These are phyloP conservation scores for Yarrowia galli DNA, from an alignment of 1,139 yeast genomes.

Conservation along the genomic window DNA sequence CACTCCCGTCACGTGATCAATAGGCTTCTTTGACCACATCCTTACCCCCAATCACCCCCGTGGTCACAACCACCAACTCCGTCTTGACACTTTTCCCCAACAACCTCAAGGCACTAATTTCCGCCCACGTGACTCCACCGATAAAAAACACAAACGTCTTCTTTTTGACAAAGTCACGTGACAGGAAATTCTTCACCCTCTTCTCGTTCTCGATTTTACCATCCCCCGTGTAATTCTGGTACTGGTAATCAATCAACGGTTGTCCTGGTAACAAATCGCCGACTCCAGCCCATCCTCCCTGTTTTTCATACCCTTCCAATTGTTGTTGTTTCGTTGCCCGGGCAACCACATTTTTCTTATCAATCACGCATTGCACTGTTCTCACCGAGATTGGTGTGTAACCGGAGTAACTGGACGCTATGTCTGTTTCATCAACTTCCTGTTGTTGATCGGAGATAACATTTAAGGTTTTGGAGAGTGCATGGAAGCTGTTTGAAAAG, in stretches of 20 bases:
- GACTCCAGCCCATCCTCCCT: conserved; percentile 50
- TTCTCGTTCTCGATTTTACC: conserved; percentile 25
- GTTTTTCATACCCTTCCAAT: conserved; percentile 1
- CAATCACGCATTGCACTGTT: conserved; percentile 53
- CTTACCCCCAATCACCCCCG: conserved; percentile 62
- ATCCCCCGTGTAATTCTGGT: neutral
- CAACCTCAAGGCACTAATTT: conserved; percentile 68
- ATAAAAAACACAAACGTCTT: conserved; percentile 60
- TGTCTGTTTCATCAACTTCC: conserved; percentile 44
- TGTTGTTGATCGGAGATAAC: conserved; percentile 37
- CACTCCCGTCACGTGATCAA: neutral
- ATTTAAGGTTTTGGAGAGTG: neutral
- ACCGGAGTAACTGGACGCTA: conserved; percentile 56
- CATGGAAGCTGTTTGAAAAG: conserved; percentile 51
- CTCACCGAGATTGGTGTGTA: conserved; percentile 57
- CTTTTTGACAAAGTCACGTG: conserved; percentile 48
- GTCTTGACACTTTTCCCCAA: conserved; percentile 56
- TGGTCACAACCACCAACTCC: conserved; percentile 61
- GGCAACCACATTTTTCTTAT: conserved; percentile 45
- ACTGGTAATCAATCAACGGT: conserved; percentile 11
- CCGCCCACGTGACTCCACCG: conserved; percentile 86
- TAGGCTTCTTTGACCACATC: conserved; percentile 50
- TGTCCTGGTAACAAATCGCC: conserved; percentile 46
- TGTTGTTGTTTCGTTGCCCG: conserved; percentile 26
- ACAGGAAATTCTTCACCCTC: conserved; percentile 48